Base-by-base conservation (phyloP, 352 stramenopile species). In the Pythium monospermum region DNA sequence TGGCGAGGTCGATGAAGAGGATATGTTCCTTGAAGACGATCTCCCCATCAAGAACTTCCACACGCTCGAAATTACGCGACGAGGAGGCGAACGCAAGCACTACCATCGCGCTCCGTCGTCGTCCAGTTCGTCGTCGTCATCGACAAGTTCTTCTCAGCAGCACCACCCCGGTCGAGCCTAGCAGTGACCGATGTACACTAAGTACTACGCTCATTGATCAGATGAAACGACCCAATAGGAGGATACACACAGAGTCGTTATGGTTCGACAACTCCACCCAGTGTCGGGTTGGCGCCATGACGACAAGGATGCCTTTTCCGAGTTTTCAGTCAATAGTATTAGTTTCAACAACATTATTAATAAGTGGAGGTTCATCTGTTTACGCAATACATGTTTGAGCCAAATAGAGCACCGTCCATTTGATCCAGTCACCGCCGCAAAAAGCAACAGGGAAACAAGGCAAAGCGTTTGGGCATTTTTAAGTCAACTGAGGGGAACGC, bases 291-390 rank as follows among this genome's bases (percentile, higher is more conserved):
- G 27, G 11, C 13, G 21, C 33, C 33, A n/a, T 18, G 11, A 45
- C 19, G 22, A 31, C 13, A 11, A 25, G 12, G 38, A 25, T 45
- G 38, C 27, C 38, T 45, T n/a, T n/a, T 31, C 38, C 13, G 21
- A n/a, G 30, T 13, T n/a, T 19, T 15, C 12, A 10, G 15, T 51
- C 37, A 33, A 54, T 53, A 49, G 56, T 57, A 56, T 59, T 65
- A 59, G 50, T 51, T 49, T 55, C 43, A 50, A 36, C 50, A 40
- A 65, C 53, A 49, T 65, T 59, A 65, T 65, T 65, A 65, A 65
- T 58, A 56, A 56, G 33, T 41, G 57, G 32, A 65, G 39, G 42
- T 22, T n/a, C 31, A 65, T 55, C 43, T 32, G 44, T 65, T 55
- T 56, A 21, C 43, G 51, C 26, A 65, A 45, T 39, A 18, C 26